Conservation (phyloP, 1,284 basidiomycete species). For the Sphagnurus paluster region DNA sequence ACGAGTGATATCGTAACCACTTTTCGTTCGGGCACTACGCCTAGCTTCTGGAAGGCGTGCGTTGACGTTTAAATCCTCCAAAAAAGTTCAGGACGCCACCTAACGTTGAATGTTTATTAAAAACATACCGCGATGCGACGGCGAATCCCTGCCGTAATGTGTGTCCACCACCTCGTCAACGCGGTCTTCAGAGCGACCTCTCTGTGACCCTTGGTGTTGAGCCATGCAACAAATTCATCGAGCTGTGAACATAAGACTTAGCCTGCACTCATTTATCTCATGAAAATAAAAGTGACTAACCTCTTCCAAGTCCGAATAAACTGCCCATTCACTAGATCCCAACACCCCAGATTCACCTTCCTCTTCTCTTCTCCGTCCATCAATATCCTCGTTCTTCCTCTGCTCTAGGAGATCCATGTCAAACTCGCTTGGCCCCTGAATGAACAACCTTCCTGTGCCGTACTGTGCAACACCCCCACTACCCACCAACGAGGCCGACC, state of each 20-base stretch:
- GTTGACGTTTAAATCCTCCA: conserved; percentile 66
- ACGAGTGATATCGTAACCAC: conserved; percentile 61
- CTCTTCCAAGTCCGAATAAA: conserved; percentile 85
- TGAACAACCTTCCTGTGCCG: conserved; percentile 86
- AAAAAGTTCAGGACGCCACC: background rate
- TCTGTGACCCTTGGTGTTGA: conserved; percentile 88
- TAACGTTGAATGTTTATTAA: conserved; percentile 17
- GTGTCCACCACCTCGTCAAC: conserved; percentile 83
- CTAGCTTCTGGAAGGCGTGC: conserved; percentile 74
- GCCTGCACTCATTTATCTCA: too few relatives aligned
- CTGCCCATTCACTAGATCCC: conserved; percentile 82
- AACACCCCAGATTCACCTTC: conserved; percentile 77
- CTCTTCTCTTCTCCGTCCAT: conserved; percentile 65
- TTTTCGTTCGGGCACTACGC: conserved; percentile 72
- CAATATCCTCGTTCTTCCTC: conserved; percentile 60
- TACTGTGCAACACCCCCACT: conserved; percentile 78
- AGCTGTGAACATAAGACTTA: conserved; percentile 49
- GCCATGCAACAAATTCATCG: conserved; percentile 83
- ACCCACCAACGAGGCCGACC: conserved; percentile 74
- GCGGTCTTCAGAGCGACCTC: conserved; percentile 82
- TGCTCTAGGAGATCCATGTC: conserved; percentile 70
- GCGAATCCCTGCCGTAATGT: conserved; percentile 82
- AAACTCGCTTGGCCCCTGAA: conserved; percentile 84
- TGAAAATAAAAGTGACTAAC: conserved; percentile 46
- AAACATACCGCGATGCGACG: conserved; percentile 71